Evolutionary conservation across 768 basidiomycete species (phyloP), one percentile per base, ranked within the genome.

Genomic region (Strobilomyces confusus): DNA sequence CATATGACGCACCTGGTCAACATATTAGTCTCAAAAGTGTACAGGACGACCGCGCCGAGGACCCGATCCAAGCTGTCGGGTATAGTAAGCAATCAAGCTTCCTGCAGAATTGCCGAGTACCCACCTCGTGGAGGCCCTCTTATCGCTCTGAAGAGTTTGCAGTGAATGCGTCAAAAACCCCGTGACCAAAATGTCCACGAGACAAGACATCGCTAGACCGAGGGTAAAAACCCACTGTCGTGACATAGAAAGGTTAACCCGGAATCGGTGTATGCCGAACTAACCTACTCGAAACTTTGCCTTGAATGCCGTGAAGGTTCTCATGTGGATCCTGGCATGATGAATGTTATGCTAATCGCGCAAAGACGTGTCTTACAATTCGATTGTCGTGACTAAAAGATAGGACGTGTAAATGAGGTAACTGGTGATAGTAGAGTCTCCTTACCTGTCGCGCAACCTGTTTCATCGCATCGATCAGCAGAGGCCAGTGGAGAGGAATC

Each of bases 21-120:
- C 9, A 75, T 63, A 51, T 80, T 80, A 33, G 74, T 80, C 59
- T 82, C 81, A 41, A 82, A 75, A 0, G 79, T 75, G 55, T 82
- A 81, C 1, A 79, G 56, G 37, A 81, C 77, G 43, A 81, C 68
- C 0, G 68, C 61, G 51, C 80, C 73, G 22, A 82, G 69, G 23
- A 81, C 56, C 9, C 73, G 73, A 53, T 80, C 77, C 60, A 82
- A 56, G 48, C 79, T 80, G n/a, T 25, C 19, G 8, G 1, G 5
- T 32, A 13, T 44, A 7, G 1, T 33, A 13, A 20, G 34, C n/a
- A 33, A 17, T 30, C 20, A 29, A 22, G 9, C n/a, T n/a, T 3
- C 17, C 9, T 32, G 11, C 20, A 19, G 2, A 26, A 3, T 40
- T 9, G 26, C 0, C 15, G 8, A 19, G 25, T 12, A 55, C 55